Evolutionary conservation across 2,329 filamentous ascomycete species (phyloP), one percentile per base, ranked within the genome.

Genomic region (Claviceps arundinis): DNA sequence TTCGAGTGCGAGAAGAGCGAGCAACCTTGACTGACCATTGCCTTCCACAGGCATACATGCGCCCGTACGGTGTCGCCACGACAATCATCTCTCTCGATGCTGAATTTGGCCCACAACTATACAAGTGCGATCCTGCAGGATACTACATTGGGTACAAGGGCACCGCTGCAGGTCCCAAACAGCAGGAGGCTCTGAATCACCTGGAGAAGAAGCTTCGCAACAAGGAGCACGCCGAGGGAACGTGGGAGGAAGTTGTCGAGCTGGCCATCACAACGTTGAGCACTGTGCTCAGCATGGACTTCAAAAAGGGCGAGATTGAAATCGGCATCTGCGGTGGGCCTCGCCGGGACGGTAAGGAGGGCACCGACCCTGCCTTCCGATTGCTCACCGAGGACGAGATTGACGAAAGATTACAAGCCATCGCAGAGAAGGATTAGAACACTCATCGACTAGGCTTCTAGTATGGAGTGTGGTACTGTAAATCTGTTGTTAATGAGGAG

Each of bases 181-280:
- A 96, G 70, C 93, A 98, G 70, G 93, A 98, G 77, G 93, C 93
- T 57, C 81, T 97, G 67, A 98, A 98, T 72, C 89, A 95, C 70
- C 78, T 98, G 54, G 93, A 98, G 81, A 97, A 97, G 84, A 97
- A 97, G 80, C 82, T 98, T 70, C 95, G 96, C 77, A 96, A 95
- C 83, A 96, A 96, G 82, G 90, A 97, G 64, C 77, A 80, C 62
- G 93, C 91, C 38, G 86, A 93, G 53, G 93, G 93, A 56, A 84
- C 75, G 65, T 98, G 93, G 93, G 88, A 95, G 70, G 93, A 98
- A 55, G 93, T 98, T 48, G 91, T 98, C 48, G 93, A 98, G 76
- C 78, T 97, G 62, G 93, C 88, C 54, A 98, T 98, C 69, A 87
- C 89, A 45, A 91, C 93, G 6, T 74, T 98, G 69, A 95, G 90